Evolutionary conservation across 2,329 filamentous ascomycete species (phyloP), one percentile per base, ranked within the genome.

Genomic region (Ophiocordyceps polyrhachis-furcata): DNA sequence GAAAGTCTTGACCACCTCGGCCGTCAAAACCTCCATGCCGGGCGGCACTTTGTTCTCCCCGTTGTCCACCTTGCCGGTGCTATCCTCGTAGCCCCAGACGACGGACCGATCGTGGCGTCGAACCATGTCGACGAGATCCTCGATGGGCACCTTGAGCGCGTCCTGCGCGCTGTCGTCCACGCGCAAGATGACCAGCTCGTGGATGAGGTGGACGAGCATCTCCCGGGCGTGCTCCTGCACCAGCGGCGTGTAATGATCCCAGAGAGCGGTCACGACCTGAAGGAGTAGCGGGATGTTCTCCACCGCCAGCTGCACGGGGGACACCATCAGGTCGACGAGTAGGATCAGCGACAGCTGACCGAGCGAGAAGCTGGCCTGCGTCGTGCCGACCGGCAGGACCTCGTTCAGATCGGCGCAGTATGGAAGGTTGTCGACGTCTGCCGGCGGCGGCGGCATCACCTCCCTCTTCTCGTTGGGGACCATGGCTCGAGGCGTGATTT

Each of bases 221-320:
- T 98, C 91, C 43, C 88, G 79, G 28, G 93, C 88, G 60, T 98
- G 89, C 52, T 96, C 91, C 59, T 96, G 89, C 1, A 98, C 91
- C 12, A 95, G 74, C 3, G 85, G 79, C 1, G 85, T 94, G 55
- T 98, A 95, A 56, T 96, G 89, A 58, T 98, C 93, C 91, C 91
- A 98, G 2, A 96, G 73, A 4, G 96, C 86, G 13, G 89, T 80
- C 5, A 95, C 81, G 9, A 94, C 84, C 60, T 98, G 91, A 14
- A 98, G 67, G 19, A 98, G 68, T 23, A 93, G 73, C 1, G 89
- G 86, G 3, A 96, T 74, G 52, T 83, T 83, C 42, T 94, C 85
- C 17, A 78, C 70, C 2, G 76, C 71, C 15, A 96, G 69, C 44
- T 87, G 80, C 32, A 93, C 79, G 0, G 91, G 89, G 11, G 89